Evolutionary conservation across 2,329 filamentous ascomycete species (phyloP).

Genomic region (Botryosphaeria dothidea): DNA sequence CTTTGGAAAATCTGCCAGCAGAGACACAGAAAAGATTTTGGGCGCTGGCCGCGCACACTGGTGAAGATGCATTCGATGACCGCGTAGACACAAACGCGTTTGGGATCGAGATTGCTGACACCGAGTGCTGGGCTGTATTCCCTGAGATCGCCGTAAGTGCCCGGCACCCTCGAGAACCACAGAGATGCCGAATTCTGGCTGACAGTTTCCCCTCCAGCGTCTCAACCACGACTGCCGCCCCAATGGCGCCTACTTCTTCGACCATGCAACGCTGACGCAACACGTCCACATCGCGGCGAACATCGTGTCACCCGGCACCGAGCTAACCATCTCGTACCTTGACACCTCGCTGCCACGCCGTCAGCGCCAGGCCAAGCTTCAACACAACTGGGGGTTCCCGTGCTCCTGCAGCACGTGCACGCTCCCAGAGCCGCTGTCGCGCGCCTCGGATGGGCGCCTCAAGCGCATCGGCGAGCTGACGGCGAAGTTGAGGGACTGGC

Average conservation of each 20-base stretch:
- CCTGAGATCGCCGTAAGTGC: constrained; percentile 35
- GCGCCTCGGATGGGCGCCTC: constrained; percentile 38
- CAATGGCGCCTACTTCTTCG: constrained; percentile 45
- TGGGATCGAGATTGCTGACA: constrained; percentile 29
- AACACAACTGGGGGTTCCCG: constrained; percentile 41
- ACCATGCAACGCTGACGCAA: constrained; percentile 39
- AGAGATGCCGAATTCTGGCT: not conserved
- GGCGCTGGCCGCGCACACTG: constrained; percentile 32
- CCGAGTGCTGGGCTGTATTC: constrained; percentile 30
- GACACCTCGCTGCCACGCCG: constrained; percentile 35
- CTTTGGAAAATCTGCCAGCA: constrained; percentile 24
- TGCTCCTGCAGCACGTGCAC: constrained; percentile 42
- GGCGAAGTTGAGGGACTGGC: constrained; percentile 33
- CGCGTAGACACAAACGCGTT: constrained; percentile 39
- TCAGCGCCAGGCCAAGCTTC: constrained; percentile 33
- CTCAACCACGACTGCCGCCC: constrained; percentile 39
- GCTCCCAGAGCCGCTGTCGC: constrained; percentile 27
- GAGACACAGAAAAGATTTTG: constrained; percentile 29
- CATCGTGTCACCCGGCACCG: constrained; percentile 40
- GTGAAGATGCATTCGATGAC: constrained; percentile 32
- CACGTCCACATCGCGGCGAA: constrained; percentile 39
- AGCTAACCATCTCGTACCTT: constrained; percentile 47
- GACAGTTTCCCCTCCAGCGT: not conserved
- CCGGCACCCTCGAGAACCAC: too few species aligned
- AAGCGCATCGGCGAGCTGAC: constrained; percentile 34